Evolutionary conservation across 352 stramenopile species (phyloP).

Genomic region (Phytophthora sp.): DNA sequence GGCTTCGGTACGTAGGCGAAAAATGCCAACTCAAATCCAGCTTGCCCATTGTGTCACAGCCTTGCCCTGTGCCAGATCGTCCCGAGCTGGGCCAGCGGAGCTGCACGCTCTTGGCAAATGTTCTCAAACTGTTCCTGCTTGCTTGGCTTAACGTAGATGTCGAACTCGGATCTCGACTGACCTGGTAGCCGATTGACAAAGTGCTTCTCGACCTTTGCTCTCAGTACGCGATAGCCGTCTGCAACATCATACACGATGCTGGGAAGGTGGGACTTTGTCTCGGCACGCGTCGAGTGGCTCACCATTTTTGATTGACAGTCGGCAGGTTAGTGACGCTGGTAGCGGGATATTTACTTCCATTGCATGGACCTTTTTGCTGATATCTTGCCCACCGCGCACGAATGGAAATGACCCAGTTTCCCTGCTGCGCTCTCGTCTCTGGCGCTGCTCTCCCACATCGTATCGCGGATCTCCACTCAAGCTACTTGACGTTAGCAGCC

Average conservation of each 20-base stretch:
- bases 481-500: no score
- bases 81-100: constrained; percentile 3
- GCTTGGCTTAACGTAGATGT: constrained; percentile 5
- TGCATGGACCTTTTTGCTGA: no score
- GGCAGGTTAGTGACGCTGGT: constrained; percentile 5
- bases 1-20: constrained; percentile 24
- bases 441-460: no score
- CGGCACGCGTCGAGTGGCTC: not conserved
- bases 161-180: constrained; percentile 3
- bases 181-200: constrained; percentile 13
- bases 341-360: not conserved
- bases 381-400: no score
- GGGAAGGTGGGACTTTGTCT: constrained; percentile 12
- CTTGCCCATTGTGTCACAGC: constrained; percentile 6
- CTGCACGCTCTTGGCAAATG: not conserved
- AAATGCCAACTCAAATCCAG: constrained; percentile 17
- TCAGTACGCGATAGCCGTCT: constrained; percentile 2
- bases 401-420: no score
- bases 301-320: not conserved
- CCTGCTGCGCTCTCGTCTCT: no score
- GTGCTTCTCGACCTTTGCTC: constrained; percentile 5
- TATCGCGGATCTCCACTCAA: no score
- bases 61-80: constrained; percentile 15
- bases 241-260: constrained; percentile 4
- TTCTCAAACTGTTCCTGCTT: constrained; percentile 15